A percentile compares a stretch with the other conserved stretches of the same genome.
Evolutionary conservation across 23 red algal species (phyloP).

Genomic region (Gracilaria domingensis): DNA sequence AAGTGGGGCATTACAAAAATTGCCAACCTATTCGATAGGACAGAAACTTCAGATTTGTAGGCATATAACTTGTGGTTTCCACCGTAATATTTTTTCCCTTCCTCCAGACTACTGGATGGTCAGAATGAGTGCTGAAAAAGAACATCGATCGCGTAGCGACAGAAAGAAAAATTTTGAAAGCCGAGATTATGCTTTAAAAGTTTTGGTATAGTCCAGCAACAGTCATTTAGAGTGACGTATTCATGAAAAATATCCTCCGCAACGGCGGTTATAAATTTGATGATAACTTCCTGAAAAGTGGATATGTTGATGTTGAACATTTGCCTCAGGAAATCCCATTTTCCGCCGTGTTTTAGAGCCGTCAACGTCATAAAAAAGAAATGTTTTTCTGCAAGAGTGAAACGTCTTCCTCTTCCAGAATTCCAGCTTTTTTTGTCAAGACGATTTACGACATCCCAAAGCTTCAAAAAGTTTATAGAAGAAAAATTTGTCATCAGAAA

Average conservation of each 20-base stretch:
- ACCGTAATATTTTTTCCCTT: constrained; percentile 30
- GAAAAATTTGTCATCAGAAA: constrained; percentile 12
- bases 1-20: background rate
- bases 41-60: background rate
- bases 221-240: background rate
- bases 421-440: background rate
- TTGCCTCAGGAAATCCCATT: background rate
- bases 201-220: background rate
- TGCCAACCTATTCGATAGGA: background rate
- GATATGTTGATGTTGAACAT: background rate
- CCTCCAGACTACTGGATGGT: constrained; percentile 6
- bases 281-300: background rate
- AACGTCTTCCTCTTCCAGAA: background rate
- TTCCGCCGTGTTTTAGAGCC: constrained; percentile 3
- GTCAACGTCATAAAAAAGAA: constrained; percentile 29
- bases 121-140: constrained; percentile 21
- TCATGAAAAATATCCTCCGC: background rate
- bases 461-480: background rate
- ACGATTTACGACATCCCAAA: background rate
- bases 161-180: background rate
- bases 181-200: background rate
- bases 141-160: constrained; percentile 16
- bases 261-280: background rate
- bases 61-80: constrained; percentile 4
- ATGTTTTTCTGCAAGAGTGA: background rate